Base-by-base conservation (phyloP, 768 basidiomycete genomes). In the Leccinum fibrillosum region DNA sequence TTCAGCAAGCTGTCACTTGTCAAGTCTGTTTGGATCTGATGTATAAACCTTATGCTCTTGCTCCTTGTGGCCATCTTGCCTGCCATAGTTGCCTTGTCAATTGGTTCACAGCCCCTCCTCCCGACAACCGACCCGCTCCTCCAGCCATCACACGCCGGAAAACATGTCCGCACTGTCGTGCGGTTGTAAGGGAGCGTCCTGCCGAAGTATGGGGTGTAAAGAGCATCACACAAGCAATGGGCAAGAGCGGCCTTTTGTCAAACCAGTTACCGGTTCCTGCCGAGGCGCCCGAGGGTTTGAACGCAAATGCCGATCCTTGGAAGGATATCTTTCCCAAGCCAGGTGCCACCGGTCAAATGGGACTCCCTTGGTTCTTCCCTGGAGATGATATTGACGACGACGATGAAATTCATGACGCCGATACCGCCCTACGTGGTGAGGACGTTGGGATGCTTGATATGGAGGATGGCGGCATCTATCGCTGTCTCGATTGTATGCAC, bases 11-110 rank as follows among this genome's bases (percentile, higher is more conserved):
- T 0, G 70, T 90, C 25, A 88, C 83, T 12, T 92, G 90, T 59
- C 88, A 91, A 69, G 86, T 92, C 60, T 92, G 90, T 66, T 76
- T 91, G 26, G 89, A 90, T 63, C 74, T 89, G 23, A 77, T 92
- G 69, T 77, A 87, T 69, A 83, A 81, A 61, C 89, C 90, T 0
- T 92, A 83, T 61, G 84, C 88, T 0, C 82, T 90, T 19, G 79
- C 86, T 0, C 89, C 89, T 1, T 92, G 89, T 57, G 89, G 90
- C 5, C 89, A 90, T 60, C 75, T 88, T 50, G 82, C 83, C 3
- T 92, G 89, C 64, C 81, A 90, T 58, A 67, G 72, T 15, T 91
- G 90, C 65, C 83, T 93, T 11, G 78, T 92, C 17, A 78, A 79
- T 34, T 93, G 90, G 90, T 93, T 92, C 70, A 85, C 81, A 4